Evolutionary conservation across 1,284 basidiomycete genomes (phyloP).

Genomic region (Ganoderma resinaceum): DNA sequence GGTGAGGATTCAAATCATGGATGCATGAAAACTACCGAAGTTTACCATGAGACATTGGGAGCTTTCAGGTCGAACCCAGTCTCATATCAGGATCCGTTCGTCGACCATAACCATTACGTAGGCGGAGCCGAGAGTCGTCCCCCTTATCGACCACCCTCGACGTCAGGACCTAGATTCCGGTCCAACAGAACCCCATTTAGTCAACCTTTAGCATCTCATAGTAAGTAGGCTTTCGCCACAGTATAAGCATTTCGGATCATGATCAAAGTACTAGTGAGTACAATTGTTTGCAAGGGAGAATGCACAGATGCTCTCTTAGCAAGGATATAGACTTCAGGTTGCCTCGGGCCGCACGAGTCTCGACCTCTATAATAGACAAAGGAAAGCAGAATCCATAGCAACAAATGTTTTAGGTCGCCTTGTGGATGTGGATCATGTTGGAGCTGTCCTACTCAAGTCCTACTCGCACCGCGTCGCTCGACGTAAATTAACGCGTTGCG

Average conservation of each 20-base stretch:
- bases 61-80: too few relatives aligned
- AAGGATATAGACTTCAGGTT: too few relatives aligned
- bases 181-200: neutral
- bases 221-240: neutral
- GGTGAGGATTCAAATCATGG: neutral
- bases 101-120: neutral
- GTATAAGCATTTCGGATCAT: neutral
- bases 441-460: neutral
- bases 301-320: too few relatives aligned
- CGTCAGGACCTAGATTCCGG: neutral
- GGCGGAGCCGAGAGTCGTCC: neutral
- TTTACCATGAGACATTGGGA: too few relatives aligned
- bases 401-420: neutral
- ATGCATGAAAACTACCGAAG: neutral
- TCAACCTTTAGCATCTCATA: neutral
- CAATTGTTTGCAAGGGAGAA: too few relatives aligned
- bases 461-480: neutral
- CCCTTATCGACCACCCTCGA: neutral
- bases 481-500: neutral
- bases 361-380: neutral
- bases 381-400: neutral
- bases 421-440: neutral
- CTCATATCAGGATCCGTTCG: neutral
- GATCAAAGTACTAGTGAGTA: too few relatives aligned
- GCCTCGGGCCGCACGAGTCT: neutral